phyloP scores from a whole-genome alignment of 169 alveolate genomes.

The Eimeria sp. region DNA sequence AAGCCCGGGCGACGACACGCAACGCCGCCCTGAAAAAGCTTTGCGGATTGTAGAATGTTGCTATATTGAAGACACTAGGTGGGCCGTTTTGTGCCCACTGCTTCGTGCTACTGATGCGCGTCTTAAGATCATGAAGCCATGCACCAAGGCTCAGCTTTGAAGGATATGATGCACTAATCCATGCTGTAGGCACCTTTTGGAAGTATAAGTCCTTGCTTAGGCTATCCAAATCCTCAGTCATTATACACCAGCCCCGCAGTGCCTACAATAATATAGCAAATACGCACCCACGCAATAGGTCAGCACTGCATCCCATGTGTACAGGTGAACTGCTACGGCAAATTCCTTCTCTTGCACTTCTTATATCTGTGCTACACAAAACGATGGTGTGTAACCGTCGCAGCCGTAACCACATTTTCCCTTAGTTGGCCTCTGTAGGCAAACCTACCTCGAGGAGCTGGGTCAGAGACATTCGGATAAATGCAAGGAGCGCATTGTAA shows the following conservation, averaged over 20 bases:
- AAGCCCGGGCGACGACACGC: slow-evolving; percentile 23
- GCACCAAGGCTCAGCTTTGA: slow-evolving; percentile 55
- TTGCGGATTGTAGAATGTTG: slow-evolving; percentile 54
- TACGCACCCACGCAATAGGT: not conserved
- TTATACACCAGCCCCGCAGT: slow-evolving; percentile 47
- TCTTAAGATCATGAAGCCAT: slow-evolving; percentile 68
- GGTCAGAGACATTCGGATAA: slow-evolving; percentile 47
- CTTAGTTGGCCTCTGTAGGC: not conserved
- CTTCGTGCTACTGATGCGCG: slow-evolving; percentile 38
- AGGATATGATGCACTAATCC: slow-evolving; percentile 57
- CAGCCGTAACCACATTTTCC: not conserved
- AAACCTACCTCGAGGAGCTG: slow-evolving; percentile 72
- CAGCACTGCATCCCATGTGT: not conserved
- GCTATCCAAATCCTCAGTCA: slow-evolving; percentile 70
- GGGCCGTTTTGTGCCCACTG: slow-evolving; percentile 68
- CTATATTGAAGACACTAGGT: slow-evolving; percentile 54
- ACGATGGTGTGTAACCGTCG: not conserved
- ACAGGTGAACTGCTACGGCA: not conserved
- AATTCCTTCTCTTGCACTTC: too few species aligned
- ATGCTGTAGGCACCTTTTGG: slow-evolving; percentile 75
- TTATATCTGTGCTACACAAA: not conserved
- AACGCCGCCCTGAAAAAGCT: slow-evolving; percentile 41
- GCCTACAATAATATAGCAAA: slow-evolving; percentile 3
- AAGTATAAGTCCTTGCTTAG: slow-evolving; percentile 25
- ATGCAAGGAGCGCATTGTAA: slow-evolving; percentile 60